Evolutionary conservation across 2,329 filamentous ascomycete species (phyloP).

Genomic region (Aspergillus brasiliensis): DNA sequence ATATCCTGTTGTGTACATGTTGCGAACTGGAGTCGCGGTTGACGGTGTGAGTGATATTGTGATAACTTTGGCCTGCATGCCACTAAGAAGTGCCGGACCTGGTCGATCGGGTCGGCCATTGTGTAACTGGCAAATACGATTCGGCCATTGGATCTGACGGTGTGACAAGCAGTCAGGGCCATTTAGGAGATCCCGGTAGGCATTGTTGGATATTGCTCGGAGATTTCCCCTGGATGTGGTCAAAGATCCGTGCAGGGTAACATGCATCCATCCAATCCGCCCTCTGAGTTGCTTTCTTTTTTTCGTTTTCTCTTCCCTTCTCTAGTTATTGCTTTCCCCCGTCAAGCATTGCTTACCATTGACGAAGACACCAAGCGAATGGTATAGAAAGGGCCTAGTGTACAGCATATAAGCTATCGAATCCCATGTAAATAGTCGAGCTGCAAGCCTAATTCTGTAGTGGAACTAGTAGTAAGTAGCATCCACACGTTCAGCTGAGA

Average conservation of each 20-base stretch:
- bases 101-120: conserved; percentile 3
- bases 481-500: conserved; percentile 24
- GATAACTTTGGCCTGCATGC: not conserved
- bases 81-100: not conserved
- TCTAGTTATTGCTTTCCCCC: not conserved
- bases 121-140: not conserved
- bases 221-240: conserved; percentile 13
- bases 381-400: not conserved
- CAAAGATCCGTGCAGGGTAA: conserved; percentile 14
- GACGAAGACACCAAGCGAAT: not conserved
- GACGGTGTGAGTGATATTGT: not conserved
- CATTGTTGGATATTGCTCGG: not conserved
- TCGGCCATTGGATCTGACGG: not conserved
- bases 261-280: conserved; percentile 2
- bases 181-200: not conserved
- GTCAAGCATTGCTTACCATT: not conserved
- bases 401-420: not conserved
- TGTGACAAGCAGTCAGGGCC: not conserved
- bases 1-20: not conserved
- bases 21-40: not conserved
- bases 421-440: not conserved
- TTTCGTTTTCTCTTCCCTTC: not conserved
- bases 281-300: not conserved
- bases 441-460: conserved; percentile 2
- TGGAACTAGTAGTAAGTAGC: not conserved